Evolutionary conservation across 768 basidiomycete species (phyloP).

Genomic region (Podaxis sp.): DNA sequence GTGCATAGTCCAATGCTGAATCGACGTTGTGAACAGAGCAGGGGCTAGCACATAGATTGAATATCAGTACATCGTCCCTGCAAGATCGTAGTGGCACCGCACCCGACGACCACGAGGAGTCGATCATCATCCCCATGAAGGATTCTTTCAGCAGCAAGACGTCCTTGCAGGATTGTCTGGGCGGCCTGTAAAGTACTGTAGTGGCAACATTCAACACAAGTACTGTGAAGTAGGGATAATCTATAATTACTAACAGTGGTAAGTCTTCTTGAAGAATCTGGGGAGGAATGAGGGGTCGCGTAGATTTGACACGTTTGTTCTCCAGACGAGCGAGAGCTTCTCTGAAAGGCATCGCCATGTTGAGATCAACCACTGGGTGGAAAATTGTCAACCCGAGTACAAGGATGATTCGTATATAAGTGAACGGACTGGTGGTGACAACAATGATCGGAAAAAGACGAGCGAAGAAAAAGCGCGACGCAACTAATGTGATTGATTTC

Average conservation of each 20-base stretch:
- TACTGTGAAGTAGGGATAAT: neutral
- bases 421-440: constrained; percentile 2
- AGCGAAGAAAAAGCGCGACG: neutral
- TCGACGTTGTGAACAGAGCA: constrained; percentile 93
- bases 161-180: constrained; percentile 87
- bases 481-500: neutral
- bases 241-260: constrained; percentile 56
- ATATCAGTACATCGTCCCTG: neutral
- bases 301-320: constrained; percentile 83
- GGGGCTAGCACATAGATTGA: constrained; percentile 46
- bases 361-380: constrained; percentile 44
- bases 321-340: constrained; percentile 81
- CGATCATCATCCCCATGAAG: constrained; percentile 89
- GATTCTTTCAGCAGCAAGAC: constrained; percentile 73
- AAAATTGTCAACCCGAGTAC: constrained; percentile 3
- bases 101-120: constrained; percentile 90
- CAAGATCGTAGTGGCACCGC: constrained; percentile 21
- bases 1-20: constrained; percentile 86
- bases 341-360: constrained; percentile 73
- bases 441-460: neutral
- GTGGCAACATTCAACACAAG: neutral
- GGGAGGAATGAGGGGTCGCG: constrained; percentile 88
- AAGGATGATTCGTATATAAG: neutral
- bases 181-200: constrained; percentile 73
- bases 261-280: constrained; percentile 94